Evolutionary conservation across 2,329 filamentous ascomycete genomes (phyloP).

Genomic region (Xylariaceae sp.): DNA sequence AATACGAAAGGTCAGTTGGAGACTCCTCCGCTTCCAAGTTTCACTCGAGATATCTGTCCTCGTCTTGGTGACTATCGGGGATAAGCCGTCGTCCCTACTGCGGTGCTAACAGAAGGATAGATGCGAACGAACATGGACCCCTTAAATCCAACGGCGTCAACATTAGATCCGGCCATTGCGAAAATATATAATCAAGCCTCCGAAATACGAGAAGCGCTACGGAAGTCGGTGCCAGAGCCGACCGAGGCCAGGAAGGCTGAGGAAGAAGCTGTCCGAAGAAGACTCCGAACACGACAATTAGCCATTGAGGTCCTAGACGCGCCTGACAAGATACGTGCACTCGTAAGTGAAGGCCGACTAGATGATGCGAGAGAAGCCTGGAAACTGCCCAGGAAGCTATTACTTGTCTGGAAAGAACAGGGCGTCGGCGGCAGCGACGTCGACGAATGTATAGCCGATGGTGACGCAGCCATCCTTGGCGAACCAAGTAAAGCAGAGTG

Average conservation of each 20-base stretch:
- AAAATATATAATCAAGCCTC: slow-evolving; percentile 65
- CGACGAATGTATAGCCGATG: slow-evolving; percentile 49
- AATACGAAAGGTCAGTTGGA: slow-evolving; percentile 64
- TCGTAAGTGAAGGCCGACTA: slow-evolving; percentile 56
- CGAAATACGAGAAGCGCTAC: slow-evolving; percentile 50
- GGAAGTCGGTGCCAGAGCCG: slow-evolving; percentile 45
- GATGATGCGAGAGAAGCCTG: slow-evolving; percentile 58
- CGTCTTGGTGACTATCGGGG: not conserved
- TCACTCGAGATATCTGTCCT: not conserved
- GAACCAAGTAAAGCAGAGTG: slow-evolving; percentile 29
- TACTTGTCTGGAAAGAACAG: slow-evolving; percentile 51
- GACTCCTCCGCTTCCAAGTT: not conserved
- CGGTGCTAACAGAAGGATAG: slow-evolving; percentile 33
- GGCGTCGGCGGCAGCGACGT: slow-evolving; percentile 54
- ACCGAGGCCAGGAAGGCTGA: slow-evolving; percentile 38
- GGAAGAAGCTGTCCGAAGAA: slow-evolving; percentile 35
- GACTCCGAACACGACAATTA: slow-evolving; percentile 47
- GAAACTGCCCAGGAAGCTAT: slow-evolving; percentile 49
- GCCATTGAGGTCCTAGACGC: slow-evolving; percentile 60
- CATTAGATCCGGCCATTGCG: slow-evolving; percentile 67
- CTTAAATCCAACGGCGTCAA: slow-evolving; percentile 67
- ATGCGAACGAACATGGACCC: slow-evolving; percentile 82
- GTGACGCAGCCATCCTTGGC: slow-evolving; percentile 46
- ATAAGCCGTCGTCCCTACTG: not conserved
- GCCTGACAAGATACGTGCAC: slow-evolving; percentile 53